Percentiles rank a stretch among this genome's conserved stretches.
Evolutionary conservation across 2,329 filamentous ascomycete genomes (phyloP).

Genomic region (Ophiostoma pallidulum): DNA sequence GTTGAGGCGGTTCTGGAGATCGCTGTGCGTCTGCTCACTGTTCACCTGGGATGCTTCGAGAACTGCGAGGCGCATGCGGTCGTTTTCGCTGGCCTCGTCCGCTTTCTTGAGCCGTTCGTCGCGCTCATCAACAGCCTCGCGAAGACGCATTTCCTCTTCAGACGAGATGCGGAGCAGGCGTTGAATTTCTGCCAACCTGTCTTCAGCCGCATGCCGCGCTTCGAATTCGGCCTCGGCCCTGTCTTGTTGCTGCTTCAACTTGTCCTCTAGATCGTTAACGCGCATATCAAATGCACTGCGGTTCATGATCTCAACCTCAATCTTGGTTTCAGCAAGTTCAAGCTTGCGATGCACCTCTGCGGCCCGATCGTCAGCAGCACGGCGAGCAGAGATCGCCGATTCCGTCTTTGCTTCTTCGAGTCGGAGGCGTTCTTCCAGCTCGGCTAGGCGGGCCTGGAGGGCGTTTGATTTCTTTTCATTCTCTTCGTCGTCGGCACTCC

Average conservation of each 20-base stretch:
- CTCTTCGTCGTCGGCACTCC: slow-evolving; percentile 35
- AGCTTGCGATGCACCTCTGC: slow-evolving; percentile 46
- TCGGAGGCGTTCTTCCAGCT: slow-evolving; percentile 49
- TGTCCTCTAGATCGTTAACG: slow-evolving; percentile 59
- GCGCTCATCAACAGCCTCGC: slow-evolving; percentile 57
- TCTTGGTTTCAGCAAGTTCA: slow-evolving; percentile 47
- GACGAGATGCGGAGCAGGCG: slow-evolving; percentile 57
- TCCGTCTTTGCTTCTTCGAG: slow-evolving; percentile 39
- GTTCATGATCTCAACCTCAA: slow-evolving; percentile 53
- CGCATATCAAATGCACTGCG: slow-evolving; percentile 50
- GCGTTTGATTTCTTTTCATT: slow-evolving; percentile 46
- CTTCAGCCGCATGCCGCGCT: slow-evolving; percentile 57
- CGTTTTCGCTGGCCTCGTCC: slow-evolving; percentile 47
- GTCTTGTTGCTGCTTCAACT: slow-evolving; percentile 53
- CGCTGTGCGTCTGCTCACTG: slow-evolving; percentile 42
- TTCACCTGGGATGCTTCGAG: slow-evolving; percentile 59
- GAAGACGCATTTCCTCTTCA: slow-evolving; percentile 62
- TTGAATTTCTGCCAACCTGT: slow-evolving; percentile 63
- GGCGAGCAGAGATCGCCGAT: slow-evolving; percentile 38
- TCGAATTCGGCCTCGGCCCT: slow-evolving; percentile 55
- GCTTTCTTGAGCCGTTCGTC: slow-evolving; percentile 55
- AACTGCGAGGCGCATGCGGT: slow-evolving; percentile 52
- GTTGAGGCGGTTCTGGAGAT: slow-evolving; percentile 47
- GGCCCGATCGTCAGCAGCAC: slow-evolving; percentile 43
- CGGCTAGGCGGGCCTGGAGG: slow-evolving; percentile 49